Base-by-base conservation (phyloP, 2,329 filamentous ascomycete genomes). In the Alternaria solani region DNA sequence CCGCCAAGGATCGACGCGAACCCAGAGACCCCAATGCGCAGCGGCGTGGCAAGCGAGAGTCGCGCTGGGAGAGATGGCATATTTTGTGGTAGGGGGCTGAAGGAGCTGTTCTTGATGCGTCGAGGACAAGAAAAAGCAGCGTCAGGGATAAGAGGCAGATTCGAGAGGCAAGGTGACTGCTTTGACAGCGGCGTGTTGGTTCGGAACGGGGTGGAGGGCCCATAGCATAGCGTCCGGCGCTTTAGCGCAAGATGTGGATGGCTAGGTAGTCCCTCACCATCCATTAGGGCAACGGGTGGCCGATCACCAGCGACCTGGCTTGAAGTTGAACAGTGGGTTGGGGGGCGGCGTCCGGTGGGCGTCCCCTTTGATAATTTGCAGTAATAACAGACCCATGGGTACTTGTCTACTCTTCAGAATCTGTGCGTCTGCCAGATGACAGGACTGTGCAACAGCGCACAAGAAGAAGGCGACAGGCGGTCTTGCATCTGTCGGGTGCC, bases 281-380 rank as follows among this genome's bases (percentile, higher is more conserved):
- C 20, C 51, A 41, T 56, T 54, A 62, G 59, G 55, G 51, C 52
- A 64, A 62, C 62, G 62, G 62, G 55, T 55, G 58, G 57, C 23
- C 23, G 46, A 61, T 57, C 54, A 53, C 34, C 42, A 61, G 41
- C 46, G 7, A 49, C 46, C 46, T 49, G 32, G 42, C 25, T 44
- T 28, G 41, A 11, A 44, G 28, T 12, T 42, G 49, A 54, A 41
- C 16, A 43, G 11, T 18, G 30, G 32, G 25, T n/a, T 16, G 32
- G 23, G 20, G 30, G 32, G 23, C 14, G 46, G 18, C 46, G 20
- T 7, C 46, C 4, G 16, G 3, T 26, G 32, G 46, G 14, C 30
- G 32, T 18, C 32, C 14, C 16, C 5, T 26, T 38, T 25, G 5
- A 49, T 23, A 6, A 18, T 25, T 49, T 26, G 18, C 14, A 36